Evolutionary conservation across 768 basidiomycete species (phyloP), one percentile per base, ranked within the genome.

Genomic region (Naganishia kalamii): DNA sequence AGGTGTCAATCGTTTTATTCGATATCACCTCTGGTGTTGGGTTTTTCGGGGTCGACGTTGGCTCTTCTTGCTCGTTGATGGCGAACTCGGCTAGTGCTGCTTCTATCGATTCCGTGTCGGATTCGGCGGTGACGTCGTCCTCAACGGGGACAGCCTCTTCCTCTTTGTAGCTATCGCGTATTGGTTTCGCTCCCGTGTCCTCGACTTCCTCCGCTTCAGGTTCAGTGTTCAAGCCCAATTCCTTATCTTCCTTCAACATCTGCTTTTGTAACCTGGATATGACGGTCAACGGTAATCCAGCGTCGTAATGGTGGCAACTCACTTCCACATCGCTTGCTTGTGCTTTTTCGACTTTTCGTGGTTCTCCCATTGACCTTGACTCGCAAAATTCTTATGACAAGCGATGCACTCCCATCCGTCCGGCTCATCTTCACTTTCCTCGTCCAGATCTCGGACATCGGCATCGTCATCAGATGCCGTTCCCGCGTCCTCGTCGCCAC

Each of bases 341-440:
- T 99, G 96, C 77, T 92, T 96, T 79, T 88, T 88, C 77, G 92
- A 96, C 69, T 92, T 82, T 77, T 98, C 96, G 69, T 98, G 96
- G 75, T 92, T 97, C 70, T 87, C 82, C 93, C 93, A 99, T 4
- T 92, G 90, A 0, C 90, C 89, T 71, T 97, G 92, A 69, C 87
- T 92, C 72, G 87, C 81, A 75, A 97, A 98, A 0, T 83, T 82
- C 80, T 96, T 97, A 30, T 84, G 82, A 72, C 96, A 99, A 8
- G 87, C 93, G n/a, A 97, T 87, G 72, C 96, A 99, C 0, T 73
- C 71, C 37, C 70, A 71, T 37, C 75, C 74, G 12, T 70, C 74
- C 30, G 70, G 75, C 7, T 65, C 72, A 17, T 70, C 69, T 10
- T 67, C 70, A 10, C 67, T 69, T 13, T 61, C 66, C 12, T 72